A percentile compares a stretch with the other conserved stretches of the same genome.
Evolutionary conservation across 768 basidiomycete species (phyloP).

Genomic region (Termitomyces heimii): DNA sequence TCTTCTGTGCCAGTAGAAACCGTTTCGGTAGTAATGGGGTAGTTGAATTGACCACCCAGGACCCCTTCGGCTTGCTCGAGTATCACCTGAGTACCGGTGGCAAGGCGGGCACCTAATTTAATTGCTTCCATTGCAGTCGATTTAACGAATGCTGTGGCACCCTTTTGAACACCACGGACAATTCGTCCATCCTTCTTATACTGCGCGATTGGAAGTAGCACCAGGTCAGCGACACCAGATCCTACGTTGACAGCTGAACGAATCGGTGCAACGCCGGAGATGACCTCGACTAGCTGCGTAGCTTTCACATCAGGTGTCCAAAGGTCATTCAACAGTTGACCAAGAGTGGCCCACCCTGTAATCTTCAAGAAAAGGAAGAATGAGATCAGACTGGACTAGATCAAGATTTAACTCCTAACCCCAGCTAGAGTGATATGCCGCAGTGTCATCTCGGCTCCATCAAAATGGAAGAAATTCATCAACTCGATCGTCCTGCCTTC

Average conservation of each 20-base stretch:
- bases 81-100: slow-evolving; percentile 97
- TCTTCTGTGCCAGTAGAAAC: slow-evolving; percentile 42
- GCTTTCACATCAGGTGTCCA: slow-evolving; percentile 99
- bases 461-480: slow-evolving; percentile 99
- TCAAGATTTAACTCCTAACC: slow-evolving; percentile 40
- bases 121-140: slow-evolving; percentile 95
- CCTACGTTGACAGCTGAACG: slow-evolving; percentile 97
- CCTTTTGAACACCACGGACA: slow-evolving; percentile 89
- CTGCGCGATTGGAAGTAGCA: slow-evolving; percentile 93
- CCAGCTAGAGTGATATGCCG: slow-evolving; percentile 89
- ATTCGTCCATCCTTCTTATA: slow-evolving; percentile 96
- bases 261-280: slow-evolving; percentile 94
- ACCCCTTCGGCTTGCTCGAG: slow-evolving; percentile 92
- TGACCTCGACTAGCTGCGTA: slow-evolving; percentile 94
- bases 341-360: slow-evolving; percentile 86
- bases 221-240: slow-evolving; percentile 92
- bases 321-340: slow-evolving; percentile 90
- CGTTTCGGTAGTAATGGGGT: slow-evolving; percentile 62
- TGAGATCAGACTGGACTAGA: not conserved
- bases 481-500: slow-evolving; percentile 92
- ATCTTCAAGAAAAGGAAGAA: slow-evolving; percentile 46
- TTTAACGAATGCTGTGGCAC: slow-evolving; percentile 87
- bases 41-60: slow-evolving; percentile 72
- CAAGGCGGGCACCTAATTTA: slow-evolving; percentile 88
- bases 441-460: slow-evolving; percentile 96